Evolutionary conservation across 2,329 filamentous ascomycete species (phyloP).

Genomic region (Fusarium verrucosum): DNA sequence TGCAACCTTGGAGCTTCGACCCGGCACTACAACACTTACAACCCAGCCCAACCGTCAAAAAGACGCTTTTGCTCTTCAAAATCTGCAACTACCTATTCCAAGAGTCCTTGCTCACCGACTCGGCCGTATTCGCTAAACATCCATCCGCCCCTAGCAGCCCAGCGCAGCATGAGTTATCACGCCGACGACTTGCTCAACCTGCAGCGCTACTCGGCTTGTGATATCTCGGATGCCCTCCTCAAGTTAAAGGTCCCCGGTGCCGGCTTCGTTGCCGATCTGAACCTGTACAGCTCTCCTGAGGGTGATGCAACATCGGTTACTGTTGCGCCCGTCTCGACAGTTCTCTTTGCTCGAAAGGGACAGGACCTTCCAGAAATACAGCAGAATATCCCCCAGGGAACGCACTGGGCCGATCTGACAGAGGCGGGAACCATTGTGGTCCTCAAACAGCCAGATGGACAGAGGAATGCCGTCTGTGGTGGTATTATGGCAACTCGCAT

Average conservation of each 20-base stretch:
- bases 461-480: conserved; percentile 77
- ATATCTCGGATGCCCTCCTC: conserved; percentile 77
- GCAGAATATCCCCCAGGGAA: conserved; percentile 64
- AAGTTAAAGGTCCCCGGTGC: conserved; percentile 73
- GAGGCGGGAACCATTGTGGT: conserved; percentile 69
- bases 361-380: conserved; percentile 45
- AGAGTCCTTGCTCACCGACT: conserved; percentile 33
- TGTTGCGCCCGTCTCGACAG: conserved; percentile 67
- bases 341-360: conserved; percentile 70
- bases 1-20: conserved; percentile 23
- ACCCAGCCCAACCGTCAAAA: no score
- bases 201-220: conserved; percentile 57
- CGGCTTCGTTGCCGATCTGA: conserved; percentile 71
- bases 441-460: conserved; percentile 70
- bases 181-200: conserved; percentile 45
- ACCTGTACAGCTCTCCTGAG: conserved; percentile 46
- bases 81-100: conserved; percentile 11
- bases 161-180: conserved; percentile 37
- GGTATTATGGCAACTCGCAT: conserved; percentile 79
- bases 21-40: conserved; percentile 15
- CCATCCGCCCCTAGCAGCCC: no score
- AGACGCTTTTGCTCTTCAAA: conserved; percentile 10
- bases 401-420: conserved; percentile 75
- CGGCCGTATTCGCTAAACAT: conserved; percentile 17
- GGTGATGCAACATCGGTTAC: conserved; percentile 43